These are phyloP conservation scores for Rhodotorula sp. DNA, from an alignment of 1,284 basidiomycete species.

Conservation along the genomic window DNA sequence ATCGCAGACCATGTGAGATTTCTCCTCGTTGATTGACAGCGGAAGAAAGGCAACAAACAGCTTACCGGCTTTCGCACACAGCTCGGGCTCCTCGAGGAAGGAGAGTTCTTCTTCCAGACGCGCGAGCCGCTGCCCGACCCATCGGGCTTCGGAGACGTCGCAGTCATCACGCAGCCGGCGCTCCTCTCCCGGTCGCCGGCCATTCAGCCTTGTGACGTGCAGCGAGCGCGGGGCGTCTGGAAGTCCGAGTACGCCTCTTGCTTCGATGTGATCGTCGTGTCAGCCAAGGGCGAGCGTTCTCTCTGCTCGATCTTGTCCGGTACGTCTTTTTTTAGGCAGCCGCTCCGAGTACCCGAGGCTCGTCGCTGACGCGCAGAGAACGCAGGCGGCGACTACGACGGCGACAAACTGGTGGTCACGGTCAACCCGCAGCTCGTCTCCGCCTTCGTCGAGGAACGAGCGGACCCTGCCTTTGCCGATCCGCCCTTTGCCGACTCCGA, in stretches of 20 bases:
- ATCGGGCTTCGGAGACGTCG: conserved; percentile 15
- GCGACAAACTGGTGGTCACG: conserved; percentile 44
- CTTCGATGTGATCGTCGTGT: conserved; percentile 46
- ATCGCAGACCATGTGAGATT: conserved; percentile 37
- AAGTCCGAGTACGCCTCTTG: conserved; percentile 33
- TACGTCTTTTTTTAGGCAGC: background rate
- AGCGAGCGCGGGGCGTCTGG: conserved; percentile 43
- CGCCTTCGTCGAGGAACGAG: conserved; percentile 31
- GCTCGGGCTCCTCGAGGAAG: conserved; percentile 42
- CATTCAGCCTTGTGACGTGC: conserved; percentile 47
- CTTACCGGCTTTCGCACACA: conserved; percentile 12
- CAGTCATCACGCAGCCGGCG: conserved; percentile 42
- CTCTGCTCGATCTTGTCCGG: conserved; percentile 44
- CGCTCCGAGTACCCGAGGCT: background rate
- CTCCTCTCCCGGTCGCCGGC: conserved; percentile 45
- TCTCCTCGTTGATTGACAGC: background rate
- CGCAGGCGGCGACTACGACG: conserved; percentile 17
- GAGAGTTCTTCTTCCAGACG: conserved; percentile 45
- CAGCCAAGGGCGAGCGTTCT: conserved; percentile 37
- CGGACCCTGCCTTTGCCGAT: conserved; percentile 39
- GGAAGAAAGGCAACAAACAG: background rate
- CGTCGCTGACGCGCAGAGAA: too few species aligned
- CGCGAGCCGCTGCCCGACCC: conserved; percentile 37
- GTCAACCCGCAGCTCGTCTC: conserved; percentile 40
- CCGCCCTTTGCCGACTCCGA: conserved; percentile 42